A percentile compares a stretch with the other conserved stretches of the same genome.
Evolutionary conservation across 1,284 basidiomycete genomes (phyloP).

Genomic region (Bjerkandera adusta): DNA sequence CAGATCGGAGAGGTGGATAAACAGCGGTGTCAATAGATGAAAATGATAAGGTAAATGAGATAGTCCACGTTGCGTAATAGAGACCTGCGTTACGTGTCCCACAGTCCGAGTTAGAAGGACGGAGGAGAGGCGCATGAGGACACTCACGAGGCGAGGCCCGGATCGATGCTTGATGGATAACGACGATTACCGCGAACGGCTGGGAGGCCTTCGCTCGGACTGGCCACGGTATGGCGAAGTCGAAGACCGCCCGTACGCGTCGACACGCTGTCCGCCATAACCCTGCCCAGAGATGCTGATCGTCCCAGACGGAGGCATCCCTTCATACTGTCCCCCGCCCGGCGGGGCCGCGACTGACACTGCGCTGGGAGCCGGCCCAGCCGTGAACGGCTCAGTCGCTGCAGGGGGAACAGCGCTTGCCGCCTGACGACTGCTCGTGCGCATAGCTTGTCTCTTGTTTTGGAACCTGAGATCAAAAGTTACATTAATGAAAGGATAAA

Average conservation of each 20-base stretch:
- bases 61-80: background rate
- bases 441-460: slow-evolving; percentile 79
- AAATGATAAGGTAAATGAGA: slow-evolving; percentile 10
- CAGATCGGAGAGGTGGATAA: slow-evolving; percentile 4
- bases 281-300: slow-evolving; percentile 13
- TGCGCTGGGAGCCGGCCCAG: slow-evolving; percentile 12
- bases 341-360: slow-evolving; percentile 6
- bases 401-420: slow-evolving; percentile 35
- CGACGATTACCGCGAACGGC: slow-evolving; percentile 12
- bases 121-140: slow-evolving; percentile 5
- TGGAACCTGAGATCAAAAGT: slow-evolving; percentile 59
- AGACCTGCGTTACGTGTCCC: background rate
- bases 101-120: background rate
- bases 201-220: slow-evolving; percentile 10
- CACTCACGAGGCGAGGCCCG: background rate
- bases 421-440: slow-evolving; percentile 68
- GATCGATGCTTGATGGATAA: slow-evolving; percentile 9
- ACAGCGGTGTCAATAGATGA: slow-evolving; percentile 8
- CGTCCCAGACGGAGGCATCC: slow-evolving; percentile 7
- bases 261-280: slow-evolving; percentile 9
- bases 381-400: slow-evolving; percentile 17
- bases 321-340: slow-evolving; percentile 9
- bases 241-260: slow-evolving; percentile 12
- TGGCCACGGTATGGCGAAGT: slow-evolving; percentile 15
- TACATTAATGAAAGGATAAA: slow-evolving; percentile 14